A percentile compares a stretch with the other conserved stretches of the same genome.
Evolutionary conservation across 2,329 filamentous ascomycete species (phyloP).

Genomic region (Aschersonia sp.): DNA sequence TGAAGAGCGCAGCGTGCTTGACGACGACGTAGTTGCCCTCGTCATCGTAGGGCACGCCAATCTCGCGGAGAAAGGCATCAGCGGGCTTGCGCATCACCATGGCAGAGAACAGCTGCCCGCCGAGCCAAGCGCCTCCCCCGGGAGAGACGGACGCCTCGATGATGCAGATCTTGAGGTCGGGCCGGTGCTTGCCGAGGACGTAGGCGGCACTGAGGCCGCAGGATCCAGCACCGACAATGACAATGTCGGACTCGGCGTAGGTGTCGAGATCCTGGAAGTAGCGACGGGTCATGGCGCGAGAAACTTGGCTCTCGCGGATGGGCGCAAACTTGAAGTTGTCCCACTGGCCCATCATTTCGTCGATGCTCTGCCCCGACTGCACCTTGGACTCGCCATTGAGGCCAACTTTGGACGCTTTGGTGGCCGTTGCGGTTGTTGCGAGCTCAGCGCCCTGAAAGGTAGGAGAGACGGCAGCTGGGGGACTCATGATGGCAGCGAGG

Average conservation of each 20-base stretch:
- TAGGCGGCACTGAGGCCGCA: conserved; percentile 80
- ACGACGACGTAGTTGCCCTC: conserved; percentile 83
- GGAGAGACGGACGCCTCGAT: conserved; percentile 79
- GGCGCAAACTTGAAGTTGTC: conserved; percentile 67
- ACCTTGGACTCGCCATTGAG: conserved; percentile 15
- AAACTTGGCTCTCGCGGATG: conserved; percentile 85
- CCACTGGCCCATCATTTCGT: conserved; percentile 63
- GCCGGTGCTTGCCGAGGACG: conserved; percentile 66
- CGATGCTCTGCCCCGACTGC: conserved; percentile 29
- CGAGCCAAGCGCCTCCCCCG: conserved; percentile 82
- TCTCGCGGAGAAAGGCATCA: conserved; percentile 65
- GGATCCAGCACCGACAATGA: conserved; percentile 82
- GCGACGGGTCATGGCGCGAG: conserved; percentile 81
- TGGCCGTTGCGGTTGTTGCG: conserved; percentile 13
- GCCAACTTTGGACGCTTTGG: conserved; percentile 27
- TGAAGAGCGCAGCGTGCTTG: conserved; percentile 89
- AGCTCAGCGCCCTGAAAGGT: conserved; percentile 32
- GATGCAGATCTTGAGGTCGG: conserved; percentile 83
- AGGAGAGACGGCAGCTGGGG: conserved; percentile 53
- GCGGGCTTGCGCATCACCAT: conserved; percentile 94
- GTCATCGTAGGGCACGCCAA: conserved; percentile 76
- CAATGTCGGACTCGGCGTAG: conserved; percentile 85
- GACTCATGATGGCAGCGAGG: conserved; percentile 49
- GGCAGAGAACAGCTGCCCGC: conserved; percentile 84
- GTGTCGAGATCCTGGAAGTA: conserved; percentile 84